Percentiles rank a stretch among this genome's conserved stretches.
Evolutionary conservation across 1,139 yeast species (phyloP).

Genomic region (Zygoascus sp.): DNA sequence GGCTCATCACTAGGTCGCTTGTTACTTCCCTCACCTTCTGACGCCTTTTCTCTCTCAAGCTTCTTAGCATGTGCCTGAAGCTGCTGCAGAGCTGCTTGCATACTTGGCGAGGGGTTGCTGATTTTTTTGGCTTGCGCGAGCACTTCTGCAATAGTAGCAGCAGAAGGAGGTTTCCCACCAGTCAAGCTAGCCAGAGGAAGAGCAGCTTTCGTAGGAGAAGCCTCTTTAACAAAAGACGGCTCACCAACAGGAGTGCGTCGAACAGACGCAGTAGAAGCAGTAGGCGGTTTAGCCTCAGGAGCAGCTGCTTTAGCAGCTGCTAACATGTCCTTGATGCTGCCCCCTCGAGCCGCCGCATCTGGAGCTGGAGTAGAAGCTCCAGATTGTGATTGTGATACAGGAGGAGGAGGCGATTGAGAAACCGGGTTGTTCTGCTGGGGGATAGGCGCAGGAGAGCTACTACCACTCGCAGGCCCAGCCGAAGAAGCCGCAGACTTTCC

Average conservation of each 20-base stretch:
- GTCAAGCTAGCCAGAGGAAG: constrained; percentile 12
- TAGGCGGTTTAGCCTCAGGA: constrained; percentile 10
- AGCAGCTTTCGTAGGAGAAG: constrained; percentile 5
- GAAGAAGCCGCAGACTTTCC: constrained; percentile 10
- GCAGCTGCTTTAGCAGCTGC: constrained; percentile 10
- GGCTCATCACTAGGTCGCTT: constrained; percentile 22
- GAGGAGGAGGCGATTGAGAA: constrained; percentile 8
- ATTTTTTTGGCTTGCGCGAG: constrained; percentile 37
- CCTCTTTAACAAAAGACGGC: not conserved
- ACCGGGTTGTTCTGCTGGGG: not conserved
- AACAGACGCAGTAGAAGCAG: too few relatives aligned
- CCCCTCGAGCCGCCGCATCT: not conserved
- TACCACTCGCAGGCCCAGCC: constrained; percentile 14
- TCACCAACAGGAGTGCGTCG: too few relatives aligned
- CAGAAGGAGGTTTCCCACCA: constrained; percentile 19
- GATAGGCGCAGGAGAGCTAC: constrained; percentile 7
- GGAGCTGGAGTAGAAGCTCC: not conserved
- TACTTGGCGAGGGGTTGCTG: constrained; percentile 35
- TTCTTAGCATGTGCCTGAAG: constrained; percentile 34
- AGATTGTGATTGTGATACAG: constrained; percentile 6
- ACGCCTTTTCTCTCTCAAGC: constrained; percentile 20
- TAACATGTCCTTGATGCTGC: not conserved
- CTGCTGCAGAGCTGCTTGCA: constrained; percentile 35
- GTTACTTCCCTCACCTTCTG: not conserved
- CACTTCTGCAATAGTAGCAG: constrained; percentile 34